Evolutionary conservation across 306 rosid species (phyloP).

Genomic region (Crotalaria pallida): DNA sequence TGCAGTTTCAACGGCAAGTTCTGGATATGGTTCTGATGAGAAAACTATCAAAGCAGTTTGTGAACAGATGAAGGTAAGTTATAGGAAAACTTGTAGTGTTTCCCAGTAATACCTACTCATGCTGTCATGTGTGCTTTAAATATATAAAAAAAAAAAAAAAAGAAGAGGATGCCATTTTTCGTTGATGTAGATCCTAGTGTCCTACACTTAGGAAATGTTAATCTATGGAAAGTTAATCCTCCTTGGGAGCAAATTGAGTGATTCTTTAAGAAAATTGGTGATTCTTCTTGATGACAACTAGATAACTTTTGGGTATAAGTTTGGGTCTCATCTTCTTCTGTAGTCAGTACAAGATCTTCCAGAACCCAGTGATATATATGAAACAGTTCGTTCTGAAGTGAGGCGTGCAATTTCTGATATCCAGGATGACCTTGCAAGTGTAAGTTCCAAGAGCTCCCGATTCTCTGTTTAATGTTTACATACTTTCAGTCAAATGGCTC

Average conservation of each 20-base stretch:
- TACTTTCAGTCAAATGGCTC: background rate
- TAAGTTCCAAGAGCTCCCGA: conserved; percentile 31
- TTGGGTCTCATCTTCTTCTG: conserved; percentile 14
- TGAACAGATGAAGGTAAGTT: conserved; percentile 57
- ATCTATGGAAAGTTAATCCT: background rate
- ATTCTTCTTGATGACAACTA: background rate
- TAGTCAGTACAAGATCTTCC: conserved; percentile 44
- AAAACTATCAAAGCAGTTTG: conserved; percentile 56
- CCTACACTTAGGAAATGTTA: background rate
- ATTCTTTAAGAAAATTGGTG: background rate
- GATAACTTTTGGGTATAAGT: background rate
- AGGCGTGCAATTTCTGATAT: conserved; percentile 83
- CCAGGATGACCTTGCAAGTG: conserved; percentile 74
- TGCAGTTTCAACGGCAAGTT: conserved; percentile 44
- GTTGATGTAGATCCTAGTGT: background rate
- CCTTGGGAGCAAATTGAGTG: background rate
- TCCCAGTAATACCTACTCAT: background rate
- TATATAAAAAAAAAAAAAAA: background rate
- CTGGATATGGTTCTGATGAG: conserved; percentile 60
- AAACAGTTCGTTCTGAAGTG: conserved; percentile 85
- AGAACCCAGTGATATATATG: conserved; percentile 58
- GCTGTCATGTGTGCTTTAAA: background rate
- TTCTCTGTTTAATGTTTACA: background rate
- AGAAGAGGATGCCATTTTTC: background rate
- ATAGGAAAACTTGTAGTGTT: background rate